These are phyloP conservation scores for Physcomitrium patens DNA, from an alignment of 225 moss, liverwort and hornwort genomes.

Conservation along the genomic window DNA sequence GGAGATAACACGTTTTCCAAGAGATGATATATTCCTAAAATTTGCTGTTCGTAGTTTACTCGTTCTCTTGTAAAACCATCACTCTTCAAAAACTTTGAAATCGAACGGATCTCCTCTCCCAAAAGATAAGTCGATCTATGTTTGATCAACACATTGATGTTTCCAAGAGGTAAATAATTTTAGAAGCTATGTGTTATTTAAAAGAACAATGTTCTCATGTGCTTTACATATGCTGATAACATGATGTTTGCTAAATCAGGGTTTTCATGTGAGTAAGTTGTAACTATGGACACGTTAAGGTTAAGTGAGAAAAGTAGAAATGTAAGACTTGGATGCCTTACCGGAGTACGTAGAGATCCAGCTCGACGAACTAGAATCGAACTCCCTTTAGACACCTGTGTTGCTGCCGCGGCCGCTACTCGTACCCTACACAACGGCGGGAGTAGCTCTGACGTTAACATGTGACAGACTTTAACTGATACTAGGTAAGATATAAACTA, in stretches of 20 bases:
- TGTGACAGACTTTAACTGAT: background rate
- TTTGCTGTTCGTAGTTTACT: background rate
- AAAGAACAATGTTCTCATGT: background rate
- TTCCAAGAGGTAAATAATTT: background rate
- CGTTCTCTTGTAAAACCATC: background rate
- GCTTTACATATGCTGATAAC: background rate
- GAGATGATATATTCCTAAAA: background rate
- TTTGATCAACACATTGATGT: slow-evolving; percentile 2
- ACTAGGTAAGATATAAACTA: too few species aligned
- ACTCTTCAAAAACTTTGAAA: background rate
- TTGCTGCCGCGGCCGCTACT: slow-evolving; percentile 47
- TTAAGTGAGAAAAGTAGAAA: background rate
- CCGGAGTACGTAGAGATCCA: slow-evolving; percentile 45
- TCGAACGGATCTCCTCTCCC: slow-evolving; percentile 19
- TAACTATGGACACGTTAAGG: background rate
- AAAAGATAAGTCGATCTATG: background rate
- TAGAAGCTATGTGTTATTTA: background rate
- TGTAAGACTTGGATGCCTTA: slow-evolving; percentile 17
- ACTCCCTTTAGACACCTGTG: slow-evolving; percentile 27
- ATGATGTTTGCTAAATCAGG: background rate
- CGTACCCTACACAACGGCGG: slow-evolving; percentile 38
- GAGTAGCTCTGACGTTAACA: background rate
- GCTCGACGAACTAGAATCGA: slow-evolving; percentile 46
- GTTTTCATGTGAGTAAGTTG: background rate
- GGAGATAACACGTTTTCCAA: background rate